phyloP scores from a whole-genome alignment of 257 asterid species.

The Capsicum chinense region DNA sequence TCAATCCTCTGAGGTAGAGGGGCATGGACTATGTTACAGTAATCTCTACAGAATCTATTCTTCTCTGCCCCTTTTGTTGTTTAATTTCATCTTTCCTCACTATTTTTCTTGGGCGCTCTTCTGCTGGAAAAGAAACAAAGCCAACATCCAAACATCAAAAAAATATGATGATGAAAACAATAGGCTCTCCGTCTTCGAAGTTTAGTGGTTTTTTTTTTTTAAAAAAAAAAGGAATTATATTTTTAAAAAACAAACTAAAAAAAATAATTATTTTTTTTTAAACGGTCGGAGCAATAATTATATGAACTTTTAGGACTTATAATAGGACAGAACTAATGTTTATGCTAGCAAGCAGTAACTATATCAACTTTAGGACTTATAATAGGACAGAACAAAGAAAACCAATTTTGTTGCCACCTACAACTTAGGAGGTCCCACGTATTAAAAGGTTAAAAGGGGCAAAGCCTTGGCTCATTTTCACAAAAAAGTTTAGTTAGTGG shows the following conservation, averaged over 20 bases:
- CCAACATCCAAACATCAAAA: not conserved
- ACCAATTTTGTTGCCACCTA: not conserved
- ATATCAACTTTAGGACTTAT: not conserved
- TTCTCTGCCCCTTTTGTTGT: not conserved
- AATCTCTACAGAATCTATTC: not conserved
- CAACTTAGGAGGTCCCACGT: not conserved
- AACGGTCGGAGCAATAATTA: not conserved
- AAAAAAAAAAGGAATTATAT: too few species aligned
- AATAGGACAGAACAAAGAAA: too few species aligned
- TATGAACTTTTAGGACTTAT: not conserved
- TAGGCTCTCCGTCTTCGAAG: too few species aligned
- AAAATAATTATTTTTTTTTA: too few species aligned
- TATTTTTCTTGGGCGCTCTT: too few species aligned
- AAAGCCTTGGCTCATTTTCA: too few species aligned
- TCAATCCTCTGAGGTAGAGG: too few species aligned
- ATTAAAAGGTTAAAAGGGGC: not conserved
- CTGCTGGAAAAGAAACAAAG: not conserved
- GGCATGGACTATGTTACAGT: too few species aligned
- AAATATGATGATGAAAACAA: not conserved
- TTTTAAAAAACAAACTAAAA: too few species aligned
- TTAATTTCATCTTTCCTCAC: too few species aligned
- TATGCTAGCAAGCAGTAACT: not conserved
- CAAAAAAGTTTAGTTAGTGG: not conserved
- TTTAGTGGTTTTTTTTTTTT: too few species aligned
- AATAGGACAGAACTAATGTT: not conserved